phyloP scores from a whole-genome alignment of 2,329 filamentous ascomycete genomes.

The Neocucurbitaria cava region DNA sequence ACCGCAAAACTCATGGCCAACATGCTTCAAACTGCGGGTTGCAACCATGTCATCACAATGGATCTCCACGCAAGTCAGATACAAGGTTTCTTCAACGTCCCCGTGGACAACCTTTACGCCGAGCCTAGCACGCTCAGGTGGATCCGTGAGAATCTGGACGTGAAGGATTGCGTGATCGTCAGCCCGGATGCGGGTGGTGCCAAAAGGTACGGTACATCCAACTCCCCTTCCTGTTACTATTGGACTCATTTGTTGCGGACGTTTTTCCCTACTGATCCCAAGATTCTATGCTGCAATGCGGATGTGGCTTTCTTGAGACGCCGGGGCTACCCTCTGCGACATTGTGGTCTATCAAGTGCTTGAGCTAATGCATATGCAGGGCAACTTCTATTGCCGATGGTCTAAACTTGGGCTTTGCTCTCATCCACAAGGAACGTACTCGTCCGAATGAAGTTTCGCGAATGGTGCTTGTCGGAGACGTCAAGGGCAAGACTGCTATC shows the following conservation, averaged over 20 bases:
- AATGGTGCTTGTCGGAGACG: slow-evolving; percentile 96
- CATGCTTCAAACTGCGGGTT: slow-evolving; percentile 94
- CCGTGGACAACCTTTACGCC: slow-evolving; percentile 84
- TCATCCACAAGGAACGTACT: slow-evolving; percentile 96
- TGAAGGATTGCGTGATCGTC: slow-evolving; percentile 89
- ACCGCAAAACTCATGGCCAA: slow-evolving; percentile 95
- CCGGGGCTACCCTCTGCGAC: slow-evolving; percentile 2
- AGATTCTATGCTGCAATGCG: not conserved
- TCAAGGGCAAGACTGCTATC: slow-evolving; percentile 89
- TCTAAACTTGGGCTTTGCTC: slow-evolving; percentile 86
- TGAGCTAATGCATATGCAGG: slow-evolving; percentile 50
- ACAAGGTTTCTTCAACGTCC: slow-evolving; percentile 92
- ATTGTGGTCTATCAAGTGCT: not conserved
- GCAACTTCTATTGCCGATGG: slow-evolving; percentile 93
- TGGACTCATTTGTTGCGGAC: not conserved
- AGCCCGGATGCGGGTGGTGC: slow-evolving; percentile 94
- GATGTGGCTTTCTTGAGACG: not conserved
- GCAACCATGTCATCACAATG: slow-evolving; percentile 95
- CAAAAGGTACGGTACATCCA: slow-evolving; percentile 67
- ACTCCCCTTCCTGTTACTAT: not conserved
- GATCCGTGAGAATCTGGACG: slow-evolving; percentile 84
- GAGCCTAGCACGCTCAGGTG: slow-evolving; percentile 91
- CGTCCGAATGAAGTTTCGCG: slow-evolving; percentile 89
- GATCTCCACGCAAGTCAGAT: slow-evolving; percentile 94
- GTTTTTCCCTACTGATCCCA: slow-evolving; percentile 1